Conservation (phyloP, 768 basidiomycete genomes). For the Candolleomyces efflorescens region DNA sequence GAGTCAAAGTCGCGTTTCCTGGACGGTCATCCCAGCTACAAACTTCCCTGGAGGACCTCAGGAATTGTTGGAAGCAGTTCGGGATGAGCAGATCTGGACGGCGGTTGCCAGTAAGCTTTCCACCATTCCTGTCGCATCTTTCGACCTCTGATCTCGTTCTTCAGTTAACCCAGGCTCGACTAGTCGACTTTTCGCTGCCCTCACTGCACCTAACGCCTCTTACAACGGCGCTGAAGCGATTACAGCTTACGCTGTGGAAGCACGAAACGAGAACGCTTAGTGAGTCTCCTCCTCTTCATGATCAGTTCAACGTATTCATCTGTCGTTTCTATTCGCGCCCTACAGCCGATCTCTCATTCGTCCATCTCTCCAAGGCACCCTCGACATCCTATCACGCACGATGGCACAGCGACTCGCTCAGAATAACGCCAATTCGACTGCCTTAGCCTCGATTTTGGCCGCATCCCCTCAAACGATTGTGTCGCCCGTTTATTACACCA, state of each 20-base stretch:
- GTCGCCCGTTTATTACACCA: slow-evolving; percentile 42
- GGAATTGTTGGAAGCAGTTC: slow-evolving; percentile 39
- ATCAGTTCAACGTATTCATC: background rate
- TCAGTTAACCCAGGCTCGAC: slow-evolving; percentile 42
- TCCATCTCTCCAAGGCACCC: slow-evolving; percentile 30
- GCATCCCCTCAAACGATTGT: slow-evolving; percentile 47
- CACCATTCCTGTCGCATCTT: background rate
- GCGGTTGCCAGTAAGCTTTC: slow-evolving; percentile 45
- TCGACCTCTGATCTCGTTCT: background rate
- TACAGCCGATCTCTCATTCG: slow-evolving; percentile 30
- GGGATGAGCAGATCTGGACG: slow-evolving; percentile 50
- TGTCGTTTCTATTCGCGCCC: background rate
- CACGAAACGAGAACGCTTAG: slow-evolving; percentile 29
- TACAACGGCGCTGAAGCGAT: slow-evolving; percentile 49
- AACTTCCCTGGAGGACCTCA: slow-evolving; percentile 40
- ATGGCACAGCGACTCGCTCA: slow-evolving; percentile 28
- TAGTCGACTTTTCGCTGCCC: slow-evolving; percentile 29
- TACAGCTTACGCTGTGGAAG: slow-evolving; percentile 37
- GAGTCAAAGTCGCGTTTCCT: slow-evolving; percentile 37
- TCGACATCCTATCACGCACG: slow-evolving; percentile 29
- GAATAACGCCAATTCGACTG: slow-evolving; percentile 23
- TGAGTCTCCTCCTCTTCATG: slow-evolving; percentile 35
- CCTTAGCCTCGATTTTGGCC: slow-evolving; percentile 31
- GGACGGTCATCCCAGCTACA: slow-evolving; percentile 37
- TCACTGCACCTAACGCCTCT: slow-evolving; percentile 33